These are phyloP conservation scores for Bipolaris cookei DNA, from an alignment of 2,329 filamentous ascomycete genomes.

Conservation along the genomic window DNA sequence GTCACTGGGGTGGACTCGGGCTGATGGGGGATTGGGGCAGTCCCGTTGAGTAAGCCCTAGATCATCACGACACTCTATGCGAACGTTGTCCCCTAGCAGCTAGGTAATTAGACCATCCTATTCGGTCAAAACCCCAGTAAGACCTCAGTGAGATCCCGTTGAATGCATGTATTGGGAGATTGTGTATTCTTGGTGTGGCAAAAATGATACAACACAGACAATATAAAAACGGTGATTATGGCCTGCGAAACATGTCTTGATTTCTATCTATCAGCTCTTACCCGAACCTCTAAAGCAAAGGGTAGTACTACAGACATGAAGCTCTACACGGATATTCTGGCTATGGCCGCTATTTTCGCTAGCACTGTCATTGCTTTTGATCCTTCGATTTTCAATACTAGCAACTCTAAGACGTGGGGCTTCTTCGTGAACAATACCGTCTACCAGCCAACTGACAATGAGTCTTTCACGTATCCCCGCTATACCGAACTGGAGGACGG, in stretches of 20 bases:
- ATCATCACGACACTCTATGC: too few relatives aligned
- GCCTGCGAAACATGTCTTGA: not conserved
- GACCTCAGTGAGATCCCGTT: too few relatives aligned
- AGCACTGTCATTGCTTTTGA: slow-evolving; percentile 2
- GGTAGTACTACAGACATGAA: slow-evolving; percentile 2
- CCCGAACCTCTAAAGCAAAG: not conserved
- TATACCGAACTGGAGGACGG: slow-evolving; percentile 21
- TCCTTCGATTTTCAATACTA: not conserved
- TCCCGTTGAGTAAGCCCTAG: too few relatives aligned
- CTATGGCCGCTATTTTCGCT: not conserved
- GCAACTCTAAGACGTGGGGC: slow-evolving; percentile 19
- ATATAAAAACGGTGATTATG: too few relatives aligned
- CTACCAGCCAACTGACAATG: slow-evolving; percentile 21
- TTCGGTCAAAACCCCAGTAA: not conserved
- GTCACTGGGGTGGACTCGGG: too few relatives aligned
- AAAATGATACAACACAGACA: not conserved
- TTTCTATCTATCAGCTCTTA: not conserved
- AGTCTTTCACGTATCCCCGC: slow-evolving; percentile 27
- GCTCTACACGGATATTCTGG: not conserved
- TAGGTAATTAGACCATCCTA: not conserved
- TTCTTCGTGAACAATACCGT: slow-evolving; percentile 32
- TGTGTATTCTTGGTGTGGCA: not conserved
- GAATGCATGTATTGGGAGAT: too few relatives aligned
- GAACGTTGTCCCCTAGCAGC: not conserved
- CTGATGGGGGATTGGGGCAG: too few relatives aligned